These are phyloP conservation scores for Lachancea sp. DNA, from an alignment of 805 yeast species.

Conservation along the genomic window DNA sequence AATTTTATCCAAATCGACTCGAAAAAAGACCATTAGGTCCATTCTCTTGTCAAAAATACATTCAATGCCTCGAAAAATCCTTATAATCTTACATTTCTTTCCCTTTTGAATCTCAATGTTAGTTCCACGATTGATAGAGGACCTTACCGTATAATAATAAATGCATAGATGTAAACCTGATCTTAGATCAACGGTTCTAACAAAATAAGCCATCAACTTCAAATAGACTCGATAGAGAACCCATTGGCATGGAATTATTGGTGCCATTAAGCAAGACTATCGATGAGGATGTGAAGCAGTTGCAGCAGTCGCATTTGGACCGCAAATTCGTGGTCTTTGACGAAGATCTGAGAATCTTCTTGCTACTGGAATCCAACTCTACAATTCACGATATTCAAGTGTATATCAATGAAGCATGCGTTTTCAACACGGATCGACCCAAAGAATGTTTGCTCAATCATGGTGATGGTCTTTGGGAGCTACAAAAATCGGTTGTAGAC, in stretches of 20 bases:
- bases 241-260: slow-evolving; percentile 3
- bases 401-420: slow-evolving; percentile 28
- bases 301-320: slow-evolving; percentile 13
- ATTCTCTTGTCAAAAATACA: too few relatives aligned
- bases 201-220: background rate
- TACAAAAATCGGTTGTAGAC: slow-evolving; percentile 16
- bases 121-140: too few relatives aligned
- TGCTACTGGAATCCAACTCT: slow-evolving; percentile 5
- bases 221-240: background rate
- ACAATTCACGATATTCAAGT: slow-evolving; percentile 13
- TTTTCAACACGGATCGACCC: slow-evolving; percentile 12
- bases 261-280: slow-evolving; percentile 4
- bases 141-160: too few relatives aligned
- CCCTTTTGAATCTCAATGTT: too few relatives aligned
- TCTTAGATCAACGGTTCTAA: background rate
- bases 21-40: too few relatives aligned
- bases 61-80: too few relatives aligned
- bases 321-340: slow-evolving; percentile 28
- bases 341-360: slow-evolving; percentile 21
- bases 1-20: too few relatives aligned
- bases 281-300: slow-evolving; percentile 2
- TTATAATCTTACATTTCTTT: too few relatives aligned
- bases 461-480: slow-evolving; percentile 10
- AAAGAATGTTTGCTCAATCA: slow-evolving; percentile 3
- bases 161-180: too few relatives aligned